phyloP scores from a whole-genome alignment of 23 red algal genomes.

The Gracilaria caudata region DNA sequence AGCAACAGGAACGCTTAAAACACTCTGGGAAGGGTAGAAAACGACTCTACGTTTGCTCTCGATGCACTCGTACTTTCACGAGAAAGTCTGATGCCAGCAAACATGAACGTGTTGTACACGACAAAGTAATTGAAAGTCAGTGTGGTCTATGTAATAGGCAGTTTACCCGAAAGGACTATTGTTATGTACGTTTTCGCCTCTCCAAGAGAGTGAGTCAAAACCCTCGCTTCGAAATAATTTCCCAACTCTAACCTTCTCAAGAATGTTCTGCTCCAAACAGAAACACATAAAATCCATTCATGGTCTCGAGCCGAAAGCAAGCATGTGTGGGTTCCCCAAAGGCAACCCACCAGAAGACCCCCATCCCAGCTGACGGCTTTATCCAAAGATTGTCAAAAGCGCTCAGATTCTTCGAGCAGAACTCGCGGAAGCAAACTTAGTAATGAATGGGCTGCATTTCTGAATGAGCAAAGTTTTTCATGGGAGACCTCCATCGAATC shows the following conservation, averaged over 20 bases:
- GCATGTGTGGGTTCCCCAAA: neutral
- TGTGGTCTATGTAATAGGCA: conserved; percentile 36
- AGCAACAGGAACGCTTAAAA: neutral
- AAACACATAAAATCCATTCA: conserved; percentile 33
- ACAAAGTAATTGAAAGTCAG: conserved; percentile 44
- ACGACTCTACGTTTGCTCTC: neutral
- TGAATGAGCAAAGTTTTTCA: neutral
- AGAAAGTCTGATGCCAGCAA: conserved; percentile 58
- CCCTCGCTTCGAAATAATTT: neutral
- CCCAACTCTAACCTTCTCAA: neutral
- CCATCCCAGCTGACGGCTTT: neutral
- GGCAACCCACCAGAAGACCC: neutral
- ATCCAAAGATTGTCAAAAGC: no score
- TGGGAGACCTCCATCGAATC: neutral
- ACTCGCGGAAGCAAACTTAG: no score
- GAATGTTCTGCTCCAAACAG: neutral
- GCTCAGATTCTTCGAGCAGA: no score
- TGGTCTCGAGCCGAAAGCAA: conserved; percentile 14
- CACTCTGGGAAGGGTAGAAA: neutral
- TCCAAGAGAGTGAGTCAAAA: neutral
- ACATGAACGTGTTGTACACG: conserved; percentile 58
- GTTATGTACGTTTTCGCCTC: conserved; percentile 18
- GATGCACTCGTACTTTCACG: conserved; percentile 50
- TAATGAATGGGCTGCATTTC: no score
- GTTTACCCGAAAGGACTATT: conserved; percentile 63